Conservation (phyloP, 495 filamentous ascomycete species). For the Penicillium dipodomyicola region DNA sequence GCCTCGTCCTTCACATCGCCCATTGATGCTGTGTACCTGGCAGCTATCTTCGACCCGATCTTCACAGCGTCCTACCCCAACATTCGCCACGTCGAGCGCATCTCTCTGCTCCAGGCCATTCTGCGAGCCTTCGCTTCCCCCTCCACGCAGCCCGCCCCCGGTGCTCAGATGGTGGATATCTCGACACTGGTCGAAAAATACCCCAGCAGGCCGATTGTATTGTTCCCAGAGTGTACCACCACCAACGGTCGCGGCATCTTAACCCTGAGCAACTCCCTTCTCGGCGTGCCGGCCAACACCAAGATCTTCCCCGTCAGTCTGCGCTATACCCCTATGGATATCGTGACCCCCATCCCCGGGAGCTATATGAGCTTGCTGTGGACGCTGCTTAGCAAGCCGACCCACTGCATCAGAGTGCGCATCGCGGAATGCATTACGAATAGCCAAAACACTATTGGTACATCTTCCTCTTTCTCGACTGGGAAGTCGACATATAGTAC, state of each 20-base stretch:
- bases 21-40: slow-evolving; percentile 91
- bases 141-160: slow-evolving; percentile 44
- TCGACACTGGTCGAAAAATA: slow-evolving; percentile 60
- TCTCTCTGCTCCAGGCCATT: slow-evolving; percentile 74
- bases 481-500: slow-evolving; percentile 42
- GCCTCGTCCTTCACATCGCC: slow-evolving; percentile 88
- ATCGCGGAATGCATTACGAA: slow-evolving; percentile 71
- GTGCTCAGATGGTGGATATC: slow-evolving; percentile 56
- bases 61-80: slow-evolving; percentile 81
- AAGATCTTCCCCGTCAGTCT: slow-evolving; percentile 88
- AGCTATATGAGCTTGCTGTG: slow-evolving; percentile 69
- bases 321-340: slow-evolving; percentile 81
- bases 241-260: slow-evolving; percentile 93
- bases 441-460: slow-evolving; percentile 28
- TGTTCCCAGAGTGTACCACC: slow-evolving; percentile 91
- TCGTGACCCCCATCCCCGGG: slow-evolving; percentile 85
- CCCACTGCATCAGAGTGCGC: slow-evolving; percentile 84
- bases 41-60: slow-evolving; percentile 92
- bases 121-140: slow-evolving; percentile 67
- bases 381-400: slow-evolving; percentile 78
- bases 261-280: slow-evolving; percentile 70
- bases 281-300: slow-evolving; percentile 58
- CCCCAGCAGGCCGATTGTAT: slow-evolving; percentile 70
- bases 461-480: slow-evolving; percentile 12
- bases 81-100: slow-evolving; percentile 66